Base-by-base conservation (phyloP, 768 basidiomycete genomes). In the Calocybe gangraenosa region DNA sequence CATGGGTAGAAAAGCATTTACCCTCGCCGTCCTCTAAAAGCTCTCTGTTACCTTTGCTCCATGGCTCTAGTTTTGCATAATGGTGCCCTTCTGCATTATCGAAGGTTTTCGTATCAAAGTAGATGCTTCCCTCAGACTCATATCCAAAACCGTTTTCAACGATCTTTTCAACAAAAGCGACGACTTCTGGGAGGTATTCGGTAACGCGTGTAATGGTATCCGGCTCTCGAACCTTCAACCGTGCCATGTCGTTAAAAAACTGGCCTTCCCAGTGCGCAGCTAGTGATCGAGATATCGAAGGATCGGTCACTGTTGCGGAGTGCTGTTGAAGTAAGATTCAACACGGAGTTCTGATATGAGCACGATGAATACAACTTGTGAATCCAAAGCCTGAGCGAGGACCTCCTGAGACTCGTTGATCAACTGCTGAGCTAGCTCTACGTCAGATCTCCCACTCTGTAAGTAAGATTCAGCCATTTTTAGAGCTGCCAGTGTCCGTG, bases 121-220 rank as follows among this genome's bases (percentile, higher is more conserved):
- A 97, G 21, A 97, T 81, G 63, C 86, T 92, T 13, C 92, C 92
- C 50, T 74, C 71, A 7, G 70, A 65, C 51, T 72, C 73, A 51
- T 79, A 79, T 19, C 76, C 92, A 58, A 83, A 96, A 0, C 94
- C 95, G 47, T 94, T 94, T 44, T 77, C 67, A 48, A 96, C 71
- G 59, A 98, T 89, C 19, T 78, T 70, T 60, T 92, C 78, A 31
- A 98, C 87, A 62, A 93, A 99, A 3, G 77, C 65, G 40, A 93
- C 90, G 52, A 97, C 90, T 66, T 98, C 94, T 3, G 93, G 91
- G 7, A 99, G 85, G 64, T 92, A 99, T 65, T 98, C 96, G 1
- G 94, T 94, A 4, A 98, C 96, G 33, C 95, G 84, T 1, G 96
- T 98, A 43, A 97, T 65, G 3, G 82, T 90, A 61, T 95, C 92